phyloP scores from a whole-genome alignment of 495 filamentous ascomycete genomes.

The Annulohypoxylon nitens region DNA sequence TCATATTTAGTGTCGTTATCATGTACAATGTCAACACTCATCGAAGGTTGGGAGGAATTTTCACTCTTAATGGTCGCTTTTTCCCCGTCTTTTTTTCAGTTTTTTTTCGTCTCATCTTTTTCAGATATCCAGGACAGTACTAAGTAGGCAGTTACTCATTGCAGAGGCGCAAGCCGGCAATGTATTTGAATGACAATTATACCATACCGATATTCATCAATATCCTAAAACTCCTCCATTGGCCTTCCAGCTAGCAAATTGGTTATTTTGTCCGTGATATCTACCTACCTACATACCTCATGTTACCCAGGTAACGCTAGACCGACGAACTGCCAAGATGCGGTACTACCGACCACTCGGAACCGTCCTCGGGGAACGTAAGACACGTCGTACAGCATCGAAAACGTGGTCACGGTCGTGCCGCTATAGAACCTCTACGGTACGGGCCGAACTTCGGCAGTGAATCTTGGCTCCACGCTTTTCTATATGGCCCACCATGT shows the following conservation, averaged over 20 bases:
- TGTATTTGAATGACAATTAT: slow-evolving; percentile 29
- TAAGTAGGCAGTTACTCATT: slow-evolving; percentile 13
- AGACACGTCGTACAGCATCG: background rate
- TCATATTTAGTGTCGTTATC: slow-evolving; percentile 12
- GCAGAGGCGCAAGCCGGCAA: slow-evolving; percentile 4
- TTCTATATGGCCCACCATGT: background rate
- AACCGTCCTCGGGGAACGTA: background rate
- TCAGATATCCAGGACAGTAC: slow-evolving; percentile 27
- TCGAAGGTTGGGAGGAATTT: slow-evolving; percentile 17
- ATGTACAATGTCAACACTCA: slow-evolving; percentile 17
- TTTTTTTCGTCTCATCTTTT: background rate
- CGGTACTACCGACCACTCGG: background rate
- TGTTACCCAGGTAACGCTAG: background rate
- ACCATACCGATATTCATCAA: slow-evolving; percentile 21
- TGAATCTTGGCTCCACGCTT: background rate
- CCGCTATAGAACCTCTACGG: background rate
- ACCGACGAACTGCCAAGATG: background rate
- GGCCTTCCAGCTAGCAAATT: background rate
- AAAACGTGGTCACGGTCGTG: background rate
- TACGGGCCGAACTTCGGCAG: background rate
- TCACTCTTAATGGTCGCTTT: slow-evolving; percentile 24
- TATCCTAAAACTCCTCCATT: background rate
- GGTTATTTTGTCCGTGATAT: background rate
- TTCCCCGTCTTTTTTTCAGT: slow-evolving; percentile 2
- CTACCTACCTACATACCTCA: background rate